phyloP scores from a whole-genome alignment of 2,329 filamentous ascomycete genomes.

The Aureobasidium pullulans region DNA sequence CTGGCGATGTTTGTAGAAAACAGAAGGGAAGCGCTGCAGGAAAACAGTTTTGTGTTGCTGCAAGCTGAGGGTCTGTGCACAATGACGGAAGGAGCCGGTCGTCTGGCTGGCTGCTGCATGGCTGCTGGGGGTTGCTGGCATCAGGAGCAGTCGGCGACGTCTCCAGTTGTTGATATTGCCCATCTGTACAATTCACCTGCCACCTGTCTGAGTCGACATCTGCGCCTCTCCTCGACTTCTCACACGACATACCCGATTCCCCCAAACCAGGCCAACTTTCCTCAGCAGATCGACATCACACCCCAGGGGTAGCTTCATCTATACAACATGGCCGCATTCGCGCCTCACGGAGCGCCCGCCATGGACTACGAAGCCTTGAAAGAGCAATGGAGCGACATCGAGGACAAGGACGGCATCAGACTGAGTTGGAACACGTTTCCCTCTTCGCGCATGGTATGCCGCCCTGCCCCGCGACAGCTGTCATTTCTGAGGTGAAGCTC shows the following conservation, averaged over 20 bases:
- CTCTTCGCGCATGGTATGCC: constrained; percentile 72
- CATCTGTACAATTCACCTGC: neutral
- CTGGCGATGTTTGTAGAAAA: constrained; percentile 45
- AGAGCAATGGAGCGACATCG: constrained; percentile 92
- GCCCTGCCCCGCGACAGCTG: neutral
- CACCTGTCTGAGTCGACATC: neutral
- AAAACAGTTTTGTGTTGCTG: constrained; percentile 19
- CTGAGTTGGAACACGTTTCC: constrained; percentile 99
- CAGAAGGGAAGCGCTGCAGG: constrained; percentile 24
- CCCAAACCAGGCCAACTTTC: constrained; percentile 1
- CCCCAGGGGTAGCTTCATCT: constrained; percentile 6
- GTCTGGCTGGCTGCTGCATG: neutral
- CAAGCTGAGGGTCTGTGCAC: neutral
- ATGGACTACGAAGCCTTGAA: constrained; percentile 95
- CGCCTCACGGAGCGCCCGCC: constrained; percentile 23
- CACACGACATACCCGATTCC: neutral
- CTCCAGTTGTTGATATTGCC: constrained; percentile 13
- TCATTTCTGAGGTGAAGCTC: neutral
- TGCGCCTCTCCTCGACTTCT: constrained; percentile 10
- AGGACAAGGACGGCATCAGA: constrained; percentile 91
- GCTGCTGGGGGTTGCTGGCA: neutral
- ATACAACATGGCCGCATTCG: constrained; percentile 15
- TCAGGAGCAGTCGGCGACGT: constrained; percentile 18
- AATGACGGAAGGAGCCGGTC: constrained; percentile 11
- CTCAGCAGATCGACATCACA: neutral